Conservation (phyloP, 2,329 filamentous ascomycete genomes). For the Phyllosticta citriasiana region DNA sequence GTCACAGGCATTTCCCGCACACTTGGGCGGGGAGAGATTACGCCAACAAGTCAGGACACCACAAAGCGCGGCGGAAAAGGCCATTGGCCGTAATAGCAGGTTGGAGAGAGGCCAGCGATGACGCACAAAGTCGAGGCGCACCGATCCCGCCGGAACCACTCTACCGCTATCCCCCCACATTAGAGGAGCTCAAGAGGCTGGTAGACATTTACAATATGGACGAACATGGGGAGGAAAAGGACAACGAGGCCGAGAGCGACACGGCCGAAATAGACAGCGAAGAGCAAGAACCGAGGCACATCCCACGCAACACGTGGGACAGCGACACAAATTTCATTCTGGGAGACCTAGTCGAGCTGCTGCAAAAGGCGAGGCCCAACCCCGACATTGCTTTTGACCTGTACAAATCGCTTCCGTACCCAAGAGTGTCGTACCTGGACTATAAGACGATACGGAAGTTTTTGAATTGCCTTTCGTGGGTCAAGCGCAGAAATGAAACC, state of each 20-base stretch:
- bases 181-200: not conserved
- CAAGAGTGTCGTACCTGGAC: constrained; percentile 43
- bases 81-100: constrained; percentile 6
- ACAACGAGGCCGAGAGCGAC: constrained; percentile 24
- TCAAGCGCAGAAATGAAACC: constrained; percentile 44
- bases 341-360: constrained; percentile 25
- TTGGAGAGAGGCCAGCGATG: constrained; percentile 11
- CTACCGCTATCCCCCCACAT: not conserved
- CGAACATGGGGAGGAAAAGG: not conserved
- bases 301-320: constrained; percentile 23
- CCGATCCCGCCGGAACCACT: not conserved
- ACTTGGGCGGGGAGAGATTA: constrained; percentile 15
- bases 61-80: constrained; percentile 17
- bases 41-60: constrained; percentile 9
- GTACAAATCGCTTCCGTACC: constrained; percentile 44
- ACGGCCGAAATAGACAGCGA: constrained; percentile 19
- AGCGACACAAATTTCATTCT: constrained; percentile 17
- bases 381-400: constrained; percentile 41
- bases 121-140: not conserved
- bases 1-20: constrained; percentile 37
- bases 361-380: constrained; percentile 32
- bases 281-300: not conserved
- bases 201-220: constrained; percentile 1
- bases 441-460: constrained; percentile 49
- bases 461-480: constrained; percentile 57